Percentiles rank a stretch among this genome's conserved stretches.
Conservation (phyloP, 805 yeast species). For the Alloascoidea hylecoeti region DNA sequence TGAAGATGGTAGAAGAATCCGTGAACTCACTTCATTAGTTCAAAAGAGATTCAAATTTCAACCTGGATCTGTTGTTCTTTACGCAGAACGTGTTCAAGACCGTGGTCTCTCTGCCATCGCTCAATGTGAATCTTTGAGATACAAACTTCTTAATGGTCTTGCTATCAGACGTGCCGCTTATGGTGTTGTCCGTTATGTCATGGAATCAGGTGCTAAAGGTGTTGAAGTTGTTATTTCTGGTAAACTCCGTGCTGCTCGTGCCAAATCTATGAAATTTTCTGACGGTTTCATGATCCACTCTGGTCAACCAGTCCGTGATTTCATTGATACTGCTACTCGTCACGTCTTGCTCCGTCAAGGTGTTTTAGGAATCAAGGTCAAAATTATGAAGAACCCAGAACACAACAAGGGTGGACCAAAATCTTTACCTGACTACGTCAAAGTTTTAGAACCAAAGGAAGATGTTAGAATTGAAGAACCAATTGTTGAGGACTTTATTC, state of each 20-base stretch:
- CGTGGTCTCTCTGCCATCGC: constrained; percentile 99
- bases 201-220: constrained; percentile 99
- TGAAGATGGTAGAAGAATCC: constrained; percentile 99
- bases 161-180: constrained; percentile 99
- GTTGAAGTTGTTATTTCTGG: constrained; percentile 99
- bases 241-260: constrained; percentile 99
- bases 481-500: constrained; percentile 61
- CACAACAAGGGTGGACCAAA: constrained; percentile 73
- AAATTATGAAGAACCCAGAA: constrained; percentile 99
- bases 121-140: constrained; percentile 97
- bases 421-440: constrained; percentile 91
- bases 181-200: constrained; percentile 99
- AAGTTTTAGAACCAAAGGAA: constrained; percentile 89
- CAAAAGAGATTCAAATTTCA: constrained; percentile 97
- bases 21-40: constrained; percentile 93
- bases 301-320: constrained; percentile 99
- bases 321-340: constrained; percentile 97
- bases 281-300: constrained; percentile 99
- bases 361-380: constrained; percentile 98
- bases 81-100: constrained; percentile 98
- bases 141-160: constrained; percentile 96
- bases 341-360: constrained; percentile 99
- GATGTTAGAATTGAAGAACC: constrained; percentile 74
- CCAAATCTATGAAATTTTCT: constrained; percentile 98
- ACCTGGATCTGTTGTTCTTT: constrained; percentile 85